Evolutionary conservation across 208 protist genomes (phyloP).

Genomic region (Crithidia brevicula): DNA sequence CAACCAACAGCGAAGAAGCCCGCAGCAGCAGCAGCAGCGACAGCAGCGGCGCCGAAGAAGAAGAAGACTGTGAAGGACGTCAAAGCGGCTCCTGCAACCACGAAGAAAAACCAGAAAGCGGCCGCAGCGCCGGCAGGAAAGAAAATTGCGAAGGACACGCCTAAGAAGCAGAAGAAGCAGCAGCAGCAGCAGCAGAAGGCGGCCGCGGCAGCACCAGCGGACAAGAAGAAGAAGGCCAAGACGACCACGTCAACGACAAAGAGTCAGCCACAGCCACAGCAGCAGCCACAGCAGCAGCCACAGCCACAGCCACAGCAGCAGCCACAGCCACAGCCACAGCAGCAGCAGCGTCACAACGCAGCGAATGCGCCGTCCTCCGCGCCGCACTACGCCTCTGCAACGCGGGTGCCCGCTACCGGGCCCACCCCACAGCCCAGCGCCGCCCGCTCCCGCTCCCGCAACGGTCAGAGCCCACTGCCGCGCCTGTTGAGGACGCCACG

Average conservation of each 20-base stretch:
- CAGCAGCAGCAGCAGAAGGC: not conserved
- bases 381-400: slow-evolving; percentile 4
- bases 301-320: not conserved
- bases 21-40: not conserved
- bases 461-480: slow-evolving; percentile 29
- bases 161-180: slow-evolving; percentile 10
- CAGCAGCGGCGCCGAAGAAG: not conserved
- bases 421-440: slow-evolving; percentile 8
- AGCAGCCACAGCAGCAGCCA: not conserved
- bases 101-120: not conserved
- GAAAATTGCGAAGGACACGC: not conserved
- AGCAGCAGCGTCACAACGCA: too few species aligned
- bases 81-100: not conserved
- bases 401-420: not conserved
- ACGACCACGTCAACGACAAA: not conserved
- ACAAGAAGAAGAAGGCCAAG: slow-evolving; percentile 13
- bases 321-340: not conserved
- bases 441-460: not conserved
- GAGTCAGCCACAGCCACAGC: not conserved
- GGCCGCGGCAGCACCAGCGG: too few species aligned
- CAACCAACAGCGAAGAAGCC: slow-evolving; percentile 21
- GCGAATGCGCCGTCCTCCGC: not conserved
- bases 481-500: slow-evolving; percentile 38
- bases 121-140: not conserved
- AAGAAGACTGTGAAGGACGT: slow-evolving; percentile 3